These are phyloP conservation scores for Globisporangium alternatum DNA, from an alignment of 352 stramenopile genomes.

Conservation along the genomic window DNA sequence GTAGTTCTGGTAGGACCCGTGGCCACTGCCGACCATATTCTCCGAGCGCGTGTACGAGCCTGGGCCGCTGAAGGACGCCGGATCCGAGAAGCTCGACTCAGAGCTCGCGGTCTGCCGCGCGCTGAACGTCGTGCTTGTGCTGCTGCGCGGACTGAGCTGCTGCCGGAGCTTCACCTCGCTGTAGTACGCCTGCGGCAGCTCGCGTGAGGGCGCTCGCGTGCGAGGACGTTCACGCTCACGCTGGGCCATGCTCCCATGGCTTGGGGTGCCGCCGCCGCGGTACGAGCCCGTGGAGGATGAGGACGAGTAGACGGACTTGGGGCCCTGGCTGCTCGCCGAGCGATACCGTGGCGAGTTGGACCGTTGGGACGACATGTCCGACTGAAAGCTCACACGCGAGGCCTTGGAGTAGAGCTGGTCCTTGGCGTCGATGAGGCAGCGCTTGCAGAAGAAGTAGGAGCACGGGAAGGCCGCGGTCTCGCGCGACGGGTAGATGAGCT, in stretches of 20 bases:
- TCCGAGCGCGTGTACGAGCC: slow-evolving; percentile 7
- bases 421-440: slow-evolving; percentile 44
- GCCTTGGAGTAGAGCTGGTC: slow-evolving; percentile 38
- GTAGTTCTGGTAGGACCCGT: neutral
- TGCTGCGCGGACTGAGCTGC: slow-evolving; percentile 17
- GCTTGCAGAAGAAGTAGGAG: slow-evolving; percentile 56
- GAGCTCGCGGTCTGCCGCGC: slow-evolving; percentile 10
- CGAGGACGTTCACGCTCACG: neutral
- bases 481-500: slow-evolving; percentile 52
- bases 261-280: slow-evolving; percentile 20
- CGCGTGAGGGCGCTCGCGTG: neutral
- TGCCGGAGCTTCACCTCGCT: slow-evolving; percentile 13
- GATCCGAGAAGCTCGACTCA: slow-evolving; percentile 19
- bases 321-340: slow-evolving; percentile 4
- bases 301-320: slow-evolving; percentile 15
- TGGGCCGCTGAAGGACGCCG: neutral
- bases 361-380: slow-evolving; percentile 31
- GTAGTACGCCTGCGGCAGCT: slow-evolving; percentile 5
- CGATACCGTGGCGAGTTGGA: slow-evolving; percentile 18
- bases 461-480: slow-evolving; percentile 51
- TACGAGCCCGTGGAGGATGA: slow-evolving; percentile 20
- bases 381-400: slow-evolving; percentile 38
- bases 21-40: neutral
- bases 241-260: neutral
- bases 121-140: slow-evolving; percentile 14